Conservation (phyloP, 176 grass and related monocot species). For the Tillandsia leiboldiana region DNA sequence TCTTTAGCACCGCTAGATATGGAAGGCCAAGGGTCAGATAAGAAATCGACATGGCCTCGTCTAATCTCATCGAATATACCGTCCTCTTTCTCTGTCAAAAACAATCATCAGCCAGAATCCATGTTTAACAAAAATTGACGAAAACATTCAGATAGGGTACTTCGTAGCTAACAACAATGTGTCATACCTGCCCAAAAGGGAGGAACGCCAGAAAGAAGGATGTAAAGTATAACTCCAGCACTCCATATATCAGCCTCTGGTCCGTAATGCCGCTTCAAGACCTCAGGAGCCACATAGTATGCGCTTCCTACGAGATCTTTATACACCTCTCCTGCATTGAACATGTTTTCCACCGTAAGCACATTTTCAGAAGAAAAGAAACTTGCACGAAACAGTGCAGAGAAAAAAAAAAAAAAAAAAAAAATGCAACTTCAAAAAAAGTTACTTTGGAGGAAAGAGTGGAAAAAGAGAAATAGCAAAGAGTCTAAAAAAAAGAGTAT, state of each 20-base stretch:
- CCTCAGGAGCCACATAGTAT: conserved; percentile 98
- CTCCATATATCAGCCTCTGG: conserved; percentile 96
- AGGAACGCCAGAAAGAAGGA: conserved; percentile 94
- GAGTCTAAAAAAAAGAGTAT: neutral
- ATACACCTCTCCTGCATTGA: conserved; percentile 57
- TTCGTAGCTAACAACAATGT: neutral
- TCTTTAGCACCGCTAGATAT: conserved; percentile 83
- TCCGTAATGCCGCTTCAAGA: conserved; percentile 70
- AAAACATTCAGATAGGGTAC: conserved; percentile 2
- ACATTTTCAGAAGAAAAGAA: conserved; percentile 8
- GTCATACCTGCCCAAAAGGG: conserved; percentile 91
- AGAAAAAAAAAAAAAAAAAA: no score
- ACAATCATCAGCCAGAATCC: conserved; percentile 1
- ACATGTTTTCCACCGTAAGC: neutral
- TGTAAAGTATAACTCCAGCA: conserved; percentile 95
- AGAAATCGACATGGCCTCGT: conserved; percentile 69
- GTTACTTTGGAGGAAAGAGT: neutral
- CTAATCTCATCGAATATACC: conserved; percentile 87
- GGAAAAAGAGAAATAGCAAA: neutral
- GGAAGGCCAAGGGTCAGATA: conserved; percentile 87
- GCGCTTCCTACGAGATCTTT: conserved; percentile 98
- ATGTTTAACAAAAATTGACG: neutral
- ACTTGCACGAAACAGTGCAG: no score
- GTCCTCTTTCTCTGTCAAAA: conserved; percentile 80
- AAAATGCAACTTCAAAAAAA: neutral